Evolutionary conservation across 1,139 yeast genomes (phyloP).

Genomic region (Saccharomycopsis hybrid): DNA sequence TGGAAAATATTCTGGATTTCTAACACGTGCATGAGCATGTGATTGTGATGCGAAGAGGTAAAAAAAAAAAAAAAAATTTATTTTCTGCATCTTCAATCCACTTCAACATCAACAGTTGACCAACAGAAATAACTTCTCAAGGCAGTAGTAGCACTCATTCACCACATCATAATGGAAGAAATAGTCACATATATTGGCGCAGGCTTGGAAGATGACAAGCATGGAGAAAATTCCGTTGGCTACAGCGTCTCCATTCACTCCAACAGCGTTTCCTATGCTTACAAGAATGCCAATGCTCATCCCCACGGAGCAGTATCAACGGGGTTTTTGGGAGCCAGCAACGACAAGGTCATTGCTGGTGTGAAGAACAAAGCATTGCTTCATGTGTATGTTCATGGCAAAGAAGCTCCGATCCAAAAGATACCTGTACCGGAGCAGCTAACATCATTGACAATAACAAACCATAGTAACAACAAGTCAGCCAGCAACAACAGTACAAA

Average conservation of each 20-base stretch:
- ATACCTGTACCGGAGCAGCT: slow-evolving; percentile 82
- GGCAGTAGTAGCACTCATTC: background rate
- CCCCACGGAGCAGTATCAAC: slow-evolving; percentile 38
- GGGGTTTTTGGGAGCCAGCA: slow-evolving; percentile 39
- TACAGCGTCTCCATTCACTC: slow-evolving; percentile 45
- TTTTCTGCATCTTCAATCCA: no score
- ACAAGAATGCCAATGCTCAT: slow-evolving; percentile 46
- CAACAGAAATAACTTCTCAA: background rate
- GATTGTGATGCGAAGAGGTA: no score
- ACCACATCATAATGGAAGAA: slow-evolving; percentile 45
- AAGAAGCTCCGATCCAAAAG: slow-evolving; percentile 78
- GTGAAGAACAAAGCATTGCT: slow-evolving; percentile 65
- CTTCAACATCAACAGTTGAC: no score
- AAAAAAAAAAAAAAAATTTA: no score
- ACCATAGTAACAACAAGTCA: slow-evolving; percentile 19
- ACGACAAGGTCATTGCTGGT: slow-evolving; percentile 52
- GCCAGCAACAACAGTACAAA: slow-evolving; percentile 15
- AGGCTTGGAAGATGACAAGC: slow-evolving; percentile 43
- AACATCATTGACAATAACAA: slow-evolving; percentile 41
- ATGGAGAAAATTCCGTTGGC: slow-evolving; percentile 41
- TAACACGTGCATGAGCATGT: background rate
- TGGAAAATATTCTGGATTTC: background rate
- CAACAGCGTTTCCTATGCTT: slow-evolving; percentile 41
- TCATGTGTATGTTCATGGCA: slow-evolving; percentile 50
- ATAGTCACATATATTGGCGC: slow-evolving; percentile 47